These are phyloP conservation scores for Boletus bicolor DNA, from an alignment of 768 basidiomycete species.

Conservation along the genomic window DNA sequence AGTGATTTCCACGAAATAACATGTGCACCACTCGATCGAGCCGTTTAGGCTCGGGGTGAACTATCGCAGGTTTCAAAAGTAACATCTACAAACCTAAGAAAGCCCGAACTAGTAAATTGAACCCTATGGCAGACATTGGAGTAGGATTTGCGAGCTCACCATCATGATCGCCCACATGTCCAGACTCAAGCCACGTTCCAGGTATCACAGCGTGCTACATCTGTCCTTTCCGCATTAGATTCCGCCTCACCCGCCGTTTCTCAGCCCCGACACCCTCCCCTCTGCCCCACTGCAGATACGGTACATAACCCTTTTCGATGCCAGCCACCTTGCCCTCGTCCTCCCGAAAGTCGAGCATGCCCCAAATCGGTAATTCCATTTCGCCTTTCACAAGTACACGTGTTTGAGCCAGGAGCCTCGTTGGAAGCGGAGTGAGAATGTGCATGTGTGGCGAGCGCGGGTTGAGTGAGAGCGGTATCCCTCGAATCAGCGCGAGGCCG, in stretches of 20 bases:
- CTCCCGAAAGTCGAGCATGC: constrained; percentile 70
- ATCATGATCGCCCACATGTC: not conserved
- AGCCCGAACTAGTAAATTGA: not conserved
- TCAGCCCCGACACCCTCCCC: constrained; percentile 71
- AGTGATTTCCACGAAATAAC: no score
- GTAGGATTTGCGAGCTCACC: not conserved
- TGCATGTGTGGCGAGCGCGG: constrained; percentile 49
- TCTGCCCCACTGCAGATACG: constrained; percentile 80
- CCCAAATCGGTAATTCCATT: constrained; percentile 84
- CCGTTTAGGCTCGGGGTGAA: no score
- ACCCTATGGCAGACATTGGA: not conserved
- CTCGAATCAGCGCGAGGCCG: constrained; percentile 77
- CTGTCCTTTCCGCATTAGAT: constrained; percentile 83
- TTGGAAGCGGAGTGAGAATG: constrained; percentile 75
- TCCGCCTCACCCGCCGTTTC: constrained; percentile 70
- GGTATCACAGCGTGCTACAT: constrained; percentile 34
- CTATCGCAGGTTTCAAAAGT: no score
- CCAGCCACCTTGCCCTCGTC: constrained; percentile 44
- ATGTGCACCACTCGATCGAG: no score
- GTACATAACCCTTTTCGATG: constrained; percentile 51
- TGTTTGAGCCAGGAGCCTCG: constrained; percentile 37
- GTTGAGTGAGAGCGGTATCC: constrained; percentile 26
- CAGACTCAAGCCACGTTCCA: not conserved
- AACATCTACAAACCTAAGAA: no score
- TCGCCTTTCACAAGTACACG: constrained; percentile 73